Evolutionary conservation across 2,329 filamentous ascomycete genomes (phyloP), one percentile per base, ranked within the genome.

Genomic region (Triangularia verruculosa): DNA sequence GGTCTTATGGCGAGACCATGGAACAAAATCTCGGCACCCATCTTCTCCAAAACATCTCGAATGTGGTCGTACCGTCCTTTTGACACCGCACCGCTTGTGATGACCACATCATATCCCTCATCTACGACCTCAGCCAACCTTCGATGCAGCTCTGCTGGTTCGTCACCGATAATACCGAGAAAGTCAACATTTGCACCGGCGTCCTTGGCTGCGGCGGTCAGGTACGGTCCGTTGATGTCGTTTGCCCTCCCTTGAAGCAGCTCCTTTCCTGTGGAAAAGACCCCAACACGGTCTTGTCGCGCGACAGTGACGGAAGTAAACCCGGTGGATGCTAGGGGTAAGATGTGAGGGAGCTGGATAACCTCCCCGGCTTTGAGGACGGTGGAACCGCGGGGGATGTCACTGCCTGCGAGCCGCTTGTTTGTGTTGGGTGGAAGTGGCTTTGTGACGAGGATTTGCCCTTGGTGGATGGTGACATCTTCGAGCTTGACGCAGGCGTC

Each of bases 11-110:
- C 67, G 22, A 73, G 64, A 20, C 68, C 69, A 53, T 73, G 73
- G 39, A 74, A 74, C 2, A 70, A 9, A 1, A 72, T 57, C 8
- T 67, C 61, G 1, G 67, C 71, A 28, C 64, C 63, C 25, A 74
- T 60, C 22, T 59, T 24, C 47, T 70, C 64, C 7, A 74, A 24
- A 7, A 68, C 69, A 0, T 28, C 17, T 2, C 68, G 64, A 2
- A 75, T 59, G 43, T 72, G 67, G 51, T 74, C 73, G 59, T 64
- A 74, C 57, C 63, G 68, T 0, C 73, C 73, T 25, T 64, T 68
- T 1, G 72, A 74, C 3, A 74, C 72, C 8, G 65, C 72, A 2
- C 73, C 73, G 13, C 70, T 73, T 2, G 69, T 70, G 8, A 75
- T 65, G 11, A 75, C 28, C 4, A 72, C 43, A 54, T 74, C 73